Base-by-base conservation (phyloP, 1,284 basidiomycete genomes). In the Pascua guehoae region DNA sequence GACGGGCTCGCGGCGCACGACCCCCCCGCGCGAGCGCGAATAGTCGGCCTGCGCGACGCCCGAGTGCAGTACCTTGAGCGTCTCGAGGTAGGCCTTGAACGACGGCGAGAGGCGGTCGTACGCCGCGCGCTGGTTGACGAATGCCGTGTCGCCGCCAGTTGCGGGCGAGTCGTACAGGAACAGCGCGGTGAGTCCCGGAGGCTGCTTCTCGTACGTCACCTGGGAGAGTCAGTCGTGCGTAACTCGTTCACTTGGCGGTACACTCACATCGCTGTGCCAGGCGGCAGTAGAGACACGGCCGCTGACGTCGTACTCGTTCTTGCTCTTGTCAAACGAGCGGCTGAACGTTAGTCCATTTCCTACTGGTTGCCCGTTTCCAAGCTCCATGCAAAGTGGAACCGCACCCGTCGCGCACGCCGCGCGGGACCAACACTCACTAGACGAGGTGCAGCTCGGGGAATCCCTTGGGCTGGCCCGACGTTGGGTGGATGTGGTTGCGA, bases 171-270 rank as follows among this genome's bases (percentile, higher is more conserved):
- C 80, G 66, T 90, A 84, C 5, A 94, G 81, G 82, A 90, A 91
- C 72, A 93, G 86, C 2, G 87, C 86, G 0, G 91, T 94, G 43
- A 91, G 76, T 10, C 88, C 89, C 1, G 89, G 89, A 7, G 91
- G 91, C 76, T 93, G 90, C 41, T 84, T 80, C 74, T 94, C 91
- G 75, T 91, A 92, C 1, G 88, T 89, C 14, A 74, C 84, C 63
- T 91, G 88, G 5, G 85, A 85, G 73, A 91, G 89, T 88, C 88
- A 91, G 24, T 32, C 4, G n/a, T n/a, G n/a, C n/a, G n/a, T n/a
- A n/a, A 49, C 82, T 72, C 2, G 81, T 84, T 86, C 18, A 82
- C 56, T 46, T 54, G 49, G 40, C 40, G 40, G 9, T 41, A 41
- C 10, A 14, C 41, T 88, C 12, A 72, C 83, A 62, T 91, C 88